These are phyloP conservation scores for Xylaria polymorpha DNA, from an alignment of 2,329 filamentous ascomycete species.

Conservation along the genomic window DNA sequence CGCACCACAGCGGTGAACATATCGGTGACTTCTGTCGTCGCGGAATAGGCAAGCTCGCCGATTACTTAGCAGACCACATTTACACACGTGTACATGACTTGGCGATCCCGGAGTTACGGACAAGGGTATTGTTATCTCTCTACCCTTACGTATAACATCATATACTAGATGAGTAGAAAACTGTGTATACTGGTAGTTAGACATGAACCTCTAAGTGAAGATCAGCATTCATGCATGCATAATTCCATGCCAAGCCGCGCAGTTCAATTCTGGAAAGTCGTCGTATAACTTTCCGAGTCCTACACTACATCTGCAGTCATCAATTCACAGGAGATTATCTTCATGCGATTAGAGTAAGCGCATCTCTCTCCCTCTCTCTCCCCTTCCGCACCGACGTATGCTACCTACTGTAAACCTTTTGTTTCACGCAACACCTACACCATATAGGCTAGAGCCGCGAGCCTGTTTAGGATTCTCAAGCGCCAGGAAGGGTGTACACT, in stretches of 20 bases:
- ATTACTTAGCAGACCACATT: constrained; percentile 7
- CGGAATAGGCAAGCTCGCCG: constrained; percentile 21
- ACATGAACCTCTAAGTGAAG: constrained; percentile 23
- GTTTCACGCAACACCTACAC: not conserved
- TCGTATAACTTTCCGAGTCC: constrained; percentile 31
- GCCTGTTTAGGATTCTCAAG: constrained; percentile 13
- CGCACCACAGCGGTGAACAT: constrained; percentile 1
- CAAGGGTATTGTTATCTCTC: not conserved
- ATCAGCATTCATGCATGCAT: constrained; percentile 35
- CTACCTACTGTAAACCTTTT: constrained; percentile 7
- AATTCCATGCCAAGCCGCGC: constrained; percentile 29
- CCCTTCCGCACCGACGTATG: not conserved
- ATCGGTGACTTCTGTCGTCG: not conserved
- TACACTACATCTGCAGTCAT: constrained; percentile 35
- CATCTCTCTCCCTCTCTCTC: not conserved
- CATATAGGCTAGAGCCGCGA: constrained; percentile 5
- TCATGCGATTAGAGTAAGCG: constrained; percentile 32
- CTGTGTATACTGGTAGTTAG: not conserved
- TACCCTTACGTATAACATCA: not conserved
- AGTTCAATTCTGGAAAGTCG: constrained; percentile 17
- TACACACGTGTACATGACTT: not conserved
- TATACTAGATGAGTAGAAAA: not conserved
- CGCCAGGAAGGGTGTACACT: constrained; percentile 4
- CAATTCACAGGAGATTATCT: constrained; percentile 31
- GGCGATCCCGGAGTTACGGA: constrained; percentile 12